A percentile compares a stretch with the other conserved stretches of the same genome.
These are phyloP conservation scores for Begonia masoniana DNA, from an alignment of 306 rosid species.

Conservation along the genomic window DNA sequence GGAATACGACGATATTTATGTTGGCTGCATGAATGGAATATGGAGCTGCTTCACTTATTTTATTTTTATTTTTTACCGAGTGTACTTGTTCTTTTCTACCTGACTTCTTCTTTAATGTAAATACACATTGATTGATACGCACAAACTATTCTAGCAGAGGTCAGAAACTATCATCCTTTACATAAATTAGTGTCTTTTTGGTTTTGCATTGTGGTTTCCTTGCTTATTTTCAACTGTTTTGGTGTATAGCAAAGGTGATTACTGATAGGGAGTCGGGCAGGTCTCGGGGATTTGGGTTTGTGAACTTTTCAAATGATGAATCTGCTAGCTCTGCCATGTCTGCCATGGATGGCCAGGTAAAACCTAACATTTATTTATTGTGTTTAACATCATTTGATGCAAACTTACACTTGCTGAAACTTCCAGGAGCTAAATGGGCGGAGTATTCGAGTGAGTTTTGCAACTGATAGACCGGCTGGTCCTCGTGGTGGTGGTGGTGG, in stretches of 20 bases:
- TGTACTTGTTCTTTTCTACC: neutral
- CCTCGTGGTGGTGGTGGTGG: conserved; percentile 23
- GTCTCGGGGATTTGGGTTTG: conserved; percentile 75
- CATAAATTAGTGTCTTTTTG: neutral
- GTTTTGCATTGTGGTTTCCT: neutral
- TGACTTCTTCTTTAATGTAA: neutral
- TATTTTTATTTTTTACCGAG: too few species aligned
- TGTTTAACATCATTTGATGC: too few species aligned
- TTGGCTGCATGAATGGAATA: too few species aligned
- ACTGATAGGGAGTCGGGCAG: conserved; percentile 56
- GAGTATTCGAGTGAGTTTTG: conserved; percentile 46
- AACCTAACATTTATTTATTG: neutral
- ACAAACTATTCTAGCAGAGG: neutral
- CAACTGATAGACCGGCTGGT: conserved; percentile 34
- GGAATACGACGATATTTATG: too few species aligned
- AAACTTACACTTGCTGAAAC: conserved; percentile 1
- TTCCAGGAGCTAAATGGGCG: conserved; percentile 55
- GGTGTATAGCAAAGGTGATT: conserved; percentile 52
- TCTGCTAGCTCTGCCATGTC: conserved; percentile 41
- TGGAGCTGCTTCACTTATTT: too few species aligned
- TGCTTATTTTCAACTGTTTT: conserved; percentile 6
- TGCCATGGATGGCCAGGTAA: conserved; percentile 83
- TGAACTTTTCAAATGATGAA: conserved; percentile 28
- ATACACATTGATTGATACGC: neutral
- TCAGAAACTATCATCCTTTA: neutral